A percentile compares a stretch with the other conserved stretches of the same genome.
These are phyloP conservation scores for Articulospora tetracladia DNA, from an alignment of 495 filamentous ascomycete genomes.

Conservation along the genomic window DNA sequence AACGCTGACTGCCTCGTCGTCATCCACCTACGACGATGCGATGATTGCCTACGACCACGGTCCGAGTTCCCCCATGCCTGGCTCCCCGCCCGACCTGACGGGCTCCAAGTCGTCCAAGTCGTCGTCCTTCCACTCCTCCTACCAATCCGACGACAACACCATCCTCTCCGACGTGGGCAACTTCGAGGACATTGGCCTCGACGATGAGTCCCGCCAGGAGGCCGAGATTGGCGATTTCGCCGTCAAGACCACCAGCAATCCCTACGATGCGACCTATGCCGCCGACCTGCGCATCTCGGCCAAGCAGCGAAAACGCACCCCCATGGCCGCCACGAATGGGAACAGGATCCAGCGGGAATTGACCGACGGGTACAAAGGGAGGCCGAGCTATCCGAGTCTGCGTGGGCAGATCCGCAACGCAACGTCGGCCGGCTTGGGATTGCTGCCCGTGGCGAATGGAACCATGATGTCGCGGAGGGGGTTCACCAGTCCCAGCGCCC, in stretches of 20 bases:
- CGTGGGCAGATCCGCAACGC: conserved; percentile 19
- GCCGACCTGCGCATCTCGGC: conserved; percentile 29
- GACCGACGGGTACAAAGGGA: conserved; percentile 23
- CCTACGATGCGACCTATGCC: conserved; percentile 37
- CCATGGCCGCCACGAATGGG: conserved; percentile 19
- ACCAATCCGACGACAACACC: conserved; percentile 59
- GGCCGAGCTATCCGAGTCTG: conserved; percentile 20
- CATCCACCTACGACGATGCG: conserved; percentile 33
- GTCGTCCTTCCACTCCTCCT: conserved; percentile 72
- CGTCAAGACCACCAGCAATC: conserved; percentile 41
- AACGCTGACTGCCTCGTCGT: conserved; percentile 16
- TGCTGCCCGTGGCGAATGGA: conserved; percentile 25
- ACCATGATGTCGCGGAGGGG: conserved; percentile 18
- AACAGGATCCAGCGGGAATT: conserved; percentile 27
- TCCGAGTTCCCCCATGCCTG: conserved; percentile 50
- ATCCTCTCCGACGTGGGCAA: conserved; percentile 60
- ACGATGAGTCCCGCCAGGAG: conserved; percentile 53
- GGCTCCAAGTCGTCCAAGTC: conserved; percentile 88
- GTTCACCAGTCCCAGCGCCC: conserved; percentile 23
- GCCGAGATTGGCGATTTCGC: conserved; percentile 40
- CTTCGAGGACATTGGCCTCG: conserved; percentile 91
- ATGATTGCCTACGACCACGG: conserved; percentile 50
- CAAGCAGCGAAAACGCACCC: conserved; percentile 23
- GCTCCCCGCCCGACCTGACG: conserved; percentile 79
- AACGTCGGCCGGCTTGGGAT: conserved; percentile 18